phyloP scores from a whole-genome alignment of 2,329 filamentous ascomycete genomes.

The Calonectria montana region DNA sequence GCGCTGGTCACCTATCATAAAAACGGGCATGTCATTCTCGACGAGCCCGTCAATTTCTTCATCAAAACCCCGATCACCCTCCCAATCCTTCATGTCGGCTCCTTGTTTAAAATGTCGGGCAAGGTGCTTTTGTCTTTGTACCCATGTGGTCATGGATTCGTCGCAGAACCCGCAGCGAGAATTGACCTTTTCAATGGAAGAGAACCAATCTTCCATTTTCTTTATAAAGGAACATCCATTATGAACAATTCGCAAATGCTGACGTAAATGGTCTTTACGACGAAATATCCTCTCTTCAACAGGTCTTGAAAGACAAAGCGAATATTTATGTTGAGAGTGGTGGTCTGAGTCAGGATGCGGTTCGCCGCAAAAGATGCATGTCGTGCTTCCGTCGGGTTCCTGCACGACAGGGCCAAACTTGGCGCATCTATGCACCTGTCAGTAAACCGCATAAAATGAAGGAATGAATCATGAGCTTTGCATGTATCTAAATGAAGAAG shows the following conservation, averaged over 20 bases:
- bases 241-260: slow-evolving; percentile 14
- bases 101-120: slow-evolving; percentile 8
- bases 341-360: not conserved
- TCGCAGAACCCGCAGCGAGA: slow-evolving; percentile 19
- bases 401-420: not conserved
- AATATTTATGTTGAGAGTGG: not conserved
- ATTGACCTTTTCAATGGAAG: not conserved
- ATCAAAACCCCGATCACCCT: slow-evolving; percentile 12
- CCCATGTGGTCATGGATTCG: not conserved
- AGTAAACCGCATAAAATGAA: not conserved
- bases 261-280: slow-evolving; percentile 15
- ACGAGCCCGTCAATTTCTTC: not conserved
- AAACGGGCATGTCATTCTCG: slow-evolving; percentile 15
- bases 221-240: not conserved
- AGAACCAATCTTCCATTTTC: slow-evolving; percentile 3
- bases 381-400: not conserved
- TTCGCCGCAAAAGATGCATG: slow-evolving; percentile 10
- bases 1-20: slow-evolving; percentile 5
- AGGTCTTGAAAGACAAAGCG: not conserved
- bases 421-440: not conserved
- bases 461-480: too few species aligned
- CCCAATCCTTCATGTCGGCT: slow-evolving; percentile 9
- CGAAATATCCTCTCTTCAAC: not conserved
- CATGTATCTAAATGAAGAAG: too few species aligned
- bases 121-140: slow-evolving; percentile 12